A percentile compares a stretch with the other conserved stretches of the same genome.
phyloP scores from a whole-genome alignment of 148 eudicot species.

The Drosera capensis region DNA sequence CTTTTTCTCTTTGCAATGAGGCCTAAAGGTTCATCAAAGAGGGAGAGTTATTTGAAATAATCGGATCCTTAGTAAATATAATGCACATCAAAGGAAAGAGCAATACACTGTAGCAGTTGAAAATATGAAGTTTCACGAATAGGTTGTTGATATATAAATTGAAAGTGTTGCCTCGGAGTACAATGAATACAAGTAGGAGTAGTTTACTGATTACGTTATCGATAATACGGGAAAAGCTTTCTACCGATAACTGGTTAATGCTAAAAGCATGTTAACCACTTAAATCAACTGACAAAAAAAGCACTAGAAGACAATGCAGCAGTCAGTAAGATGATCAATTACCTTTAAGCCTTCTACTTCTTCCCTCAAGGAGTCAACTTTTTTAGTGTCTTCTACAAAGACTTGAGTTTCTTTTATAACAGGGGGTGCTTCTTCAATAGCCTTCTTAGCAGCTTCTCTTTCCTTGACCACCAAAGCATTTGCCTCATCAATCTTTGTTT shows the following conservation, averaged over 20 bases:
- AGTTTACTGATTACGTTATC: too few relatives aligned
- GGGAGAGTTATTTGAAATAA: not conserved
- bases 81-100: not conserved
- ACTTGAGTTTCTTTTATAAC: slow-evolving; percentile 82
- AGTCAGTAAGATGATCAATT: slow-evolving; percentile 2
- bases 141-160: too few relatives aligned
- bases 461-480: slow-evolving; percentile 56
- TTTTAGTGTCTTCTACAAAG: slow-evolving; percentile 74
- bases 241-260: too few relatives aligned
- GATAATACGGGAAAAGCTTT: too few relatives aligned
- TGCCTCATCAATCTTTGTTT: slow-evolving; percentile 49
- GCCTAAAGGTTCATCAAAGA: slow-evolving; percentile 25
- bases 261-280: too few relatives aligned
- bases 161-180: too few relatives aligned
- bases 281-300: too few relatives aligned
- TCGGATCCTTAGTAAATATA: not conserved
- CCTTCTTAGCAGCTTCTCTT: slow-evolving; percentile 64
- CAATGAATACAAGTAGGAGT: too few relatives aligned
- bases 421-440: slow-evolving; percentile 79
- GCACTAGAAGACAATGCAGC: not conserved
- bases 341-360: slow-evolving; percentile 68
- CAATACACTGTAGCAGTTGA: too few relatives aligned
- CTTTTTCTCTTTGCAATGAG: slow-evolving; percentile 51
- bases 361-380: slow-evolving; percentile 40
- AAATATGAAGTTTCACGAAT: too few relatives aligned